Conservation (phyloP, 2,329 filamentous ascomycete species). For the Penicillium crustosum region DNA sequence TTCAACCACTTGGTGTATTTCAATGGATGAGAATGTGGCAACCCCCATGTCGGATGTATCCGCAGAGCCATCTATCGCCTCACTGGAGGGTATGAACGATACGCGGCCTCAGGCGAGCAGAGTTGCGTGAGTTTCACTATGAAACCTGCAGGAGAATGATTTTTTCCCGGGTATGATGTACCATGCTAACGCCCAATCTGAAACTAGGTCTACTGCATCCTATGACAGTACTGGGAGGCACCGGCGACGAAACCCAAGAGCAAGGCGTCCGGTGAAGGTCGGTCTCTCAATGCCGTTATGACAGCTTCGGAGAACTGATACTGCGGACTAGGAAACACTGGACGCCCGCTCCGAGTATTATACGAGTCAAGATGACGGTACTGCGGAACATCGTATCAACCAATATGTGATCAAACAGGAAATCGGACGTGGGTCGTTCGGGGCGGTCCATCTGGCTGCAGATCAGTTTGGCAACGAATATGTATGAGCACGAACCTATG, state of each 20-base stretch:
- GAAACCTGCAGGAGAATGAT: not conserved
- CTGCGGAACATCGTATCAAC: constrained; percentile 82
- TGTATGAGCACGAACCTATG: constrained; percentile 56
- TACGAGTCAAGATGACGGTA: constrained; percentile 79
- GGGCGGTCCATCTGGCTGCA: constrained; percentile 82
- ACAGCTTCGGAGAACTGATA: constrained; percentile 13
- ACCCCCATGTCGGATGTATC: constrained; percentile 15
- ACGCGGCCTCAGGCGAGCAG: constrained; percentile 9
- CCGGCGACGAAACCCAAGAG: constrained; percentile 61
- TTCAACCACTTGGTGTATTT: not conserved
- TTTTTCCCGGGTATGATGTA: not conserved
- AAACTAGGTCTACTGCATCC: constrained; percentile 37
- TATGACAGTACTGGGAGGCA: constrained; percentile 66
- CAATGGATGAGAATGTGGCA: constrained; percentile 18
- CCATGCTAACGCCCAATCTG: not conserved
- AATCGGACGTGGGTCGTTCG: constrained; percentile 95
- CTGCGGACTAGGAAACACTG: constrained; percentile 70
- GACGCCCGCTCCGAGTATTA: constrained; percentile 85
- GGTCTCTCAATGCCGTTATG: constrained; percentile 7
- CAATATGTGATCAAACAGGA: constrained; percentile 93
- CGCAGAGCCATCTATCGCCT: constrained; percentile 12
- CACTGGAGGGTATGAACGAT: constrained; percentile 8
- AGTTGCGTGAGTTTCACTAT: constrained; percentile 15
- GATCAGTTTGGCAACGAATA: constrained; percentile 93
- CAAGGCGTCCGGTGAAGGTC: constrained; percentile 63